Base-by-base conservation (phyloP, 352 stramenopile species). In the Phytophthora macrochlamydospora region DNA sequence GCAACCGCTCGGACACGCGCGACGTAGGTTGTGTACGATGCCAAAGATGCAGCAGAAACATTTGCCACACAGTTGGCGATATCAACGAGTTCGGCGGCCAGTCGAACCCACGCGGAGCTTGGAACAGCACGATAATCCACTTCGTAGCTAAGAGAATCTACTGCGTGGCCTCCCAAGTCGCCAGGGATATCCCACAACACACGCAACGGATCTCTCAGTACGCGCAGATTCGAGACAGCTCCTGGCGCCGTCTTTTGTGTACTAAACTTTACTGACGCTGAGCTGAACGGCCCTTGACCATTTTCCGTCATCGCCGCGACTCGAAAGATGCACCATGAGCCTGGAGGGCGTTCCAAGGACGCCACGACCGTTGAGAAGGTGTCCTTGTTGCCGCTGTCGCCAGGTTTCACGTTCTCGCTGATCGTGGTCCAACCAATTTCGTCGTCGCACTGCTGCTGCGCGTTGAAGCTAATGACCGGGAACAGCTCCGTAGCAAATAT, bases 301-400 rank as follows among this genome's bases (percentile, higher is more conserved):
- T 90, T 92, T 0, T 48, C 76, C 48, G 80, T 90, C 3, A 55
- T 66, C 1, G 81, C 83, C 32, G 75, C 59, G 31, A 89, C 79
- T 38, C 83, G 81, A 52, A 90, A 92, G 3, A 62, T 38, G 31
- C 83, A 92, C 7, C 62, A 76, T 6, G 76, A 76, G 9, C 84
- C 88, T 28, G 83, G 75, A 0, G 64, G 48, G 13, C 69, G 54
- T 32, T 56, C 31, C 8, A 73, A 54, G 0, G 83, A 90, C 0
- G 56, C 53, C 1, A 66, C 54, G 48, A 78, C 54, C 0, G 79
- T 85, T n/a, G 65, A 66, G 8, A 45, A 59, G 0, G 46, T 52
- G 14, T 65, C 58, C 11, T 58, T 33, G 55, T 62, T 68, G 5
- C 56, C 51, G 24, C 56, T 74, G 28, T 56, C 60, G 4, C 72